phyloP scores from a whole-genome alignment of 345 rosid species.

The Brassica nigra region DNA sequence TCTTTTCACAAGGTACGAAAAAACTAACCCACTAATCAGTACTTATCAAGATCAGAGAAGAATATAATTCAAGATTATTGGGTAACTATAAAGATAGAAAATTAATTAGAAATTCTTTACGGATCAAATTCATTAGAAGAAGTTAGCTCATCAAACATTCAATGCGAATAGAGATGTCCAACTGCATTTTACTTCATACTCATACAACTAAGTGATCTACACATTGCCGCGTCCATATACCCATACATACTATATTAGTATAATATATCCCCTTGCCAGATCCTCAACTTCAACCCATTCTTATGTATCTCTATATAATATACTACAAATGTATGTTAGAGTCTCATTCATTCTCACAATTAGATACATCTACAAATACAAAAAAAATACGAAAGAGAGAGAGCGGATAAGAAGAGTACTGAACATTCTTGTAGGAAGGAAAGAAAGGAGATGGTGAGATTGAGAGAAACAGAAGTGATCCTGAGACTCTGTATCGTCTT shows the following conservation, averaged over 20 bases:
- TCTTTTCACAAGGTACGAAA: too few species aligned
- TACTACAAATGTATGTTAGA: neutral
- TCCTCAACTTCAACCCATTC: conserved; percentile 10
- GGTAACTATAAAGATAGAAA: too few species aligned
- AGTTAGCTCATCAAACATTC: conserved; percentile 27
- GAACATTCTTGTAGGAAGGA: neutral
- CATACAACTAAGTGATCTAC: conserved; percentile 20
- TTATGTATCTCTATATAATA: conserved; percentile 1
- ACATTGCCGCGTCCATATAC: conserved; percentile 19
- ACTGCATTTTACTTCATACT: conserved; percentile 22
- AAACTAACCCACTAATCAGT: too few species aligned
- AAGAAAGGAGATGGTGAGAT: conserved; percentile 26
- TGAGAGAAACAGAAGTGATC: conserved; percentile 45
- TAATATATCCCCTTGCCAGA: conserved; percentile 4
- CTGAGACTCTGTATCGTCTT: conserved; percentile 45
- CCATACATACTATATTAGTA: neutral
- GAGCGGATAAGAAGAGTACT: neutral
- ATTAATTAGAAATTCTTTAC: neutral
- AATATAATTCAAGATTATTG: too few species aligned
- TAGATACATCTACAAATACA: neutral
- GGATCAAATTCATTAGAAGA: conserved; percentile 9
- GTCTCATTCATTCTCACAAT: neutral
- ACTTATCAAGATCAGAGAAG: too few species aligned
- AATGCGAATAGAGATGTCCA: conserved; percentile 24
- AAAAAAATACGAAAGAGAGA: neutral